Base-by-base conservation (phyloP, 225 moss, liverwort and hornwort genomes). In the Sphagnum contortum region DNA sequence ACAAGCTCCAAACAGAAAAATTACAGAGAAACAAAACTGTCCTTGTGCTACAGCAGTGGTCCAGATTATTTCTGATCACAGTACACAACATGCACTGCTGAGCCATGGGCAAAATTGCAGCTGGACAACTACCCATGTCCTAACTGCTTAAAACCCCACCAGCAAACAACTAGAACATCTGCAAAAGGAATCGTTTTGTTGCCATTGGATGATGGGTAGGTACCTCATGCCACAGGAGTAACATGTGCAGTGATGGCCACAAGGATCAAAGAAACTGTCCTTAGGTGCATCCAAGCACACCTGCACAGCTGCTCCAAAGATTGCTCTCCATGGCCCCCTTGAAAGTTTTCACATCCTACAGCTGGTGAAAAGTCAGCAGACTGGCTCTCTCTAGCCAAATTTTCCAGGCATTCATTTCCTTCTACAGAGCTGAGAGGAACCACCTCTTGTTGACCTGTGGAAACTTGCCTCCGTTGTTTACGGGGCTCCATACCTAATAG, bases 221-320 rank as follows among this genome's bases (percentile, higher is more conserved):
- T 67, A 94, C 94, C 85, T 88, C 58, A 76, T 61, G 54, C 89
- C 94, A 74, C 94, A 94, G 3, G 80, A 59, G 70, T 80, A 86
- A 68, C 94, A 94, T 50, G 94, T 91, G 68, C 89, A 85, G 50
- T 85, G 83, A 69, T 94, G 94, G 49, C 94, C 94, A 71, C 94
- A 94, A 59, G 91, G 94, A 64, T 89, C 85, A 12, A 94, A 86
- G 56, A 94, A 89, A 61, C 89, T 77, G 72, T 89, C 80, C 72
- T 89, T 94, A 3, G 73, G 81, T 9, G 85, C 83, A 72, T 91
- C 89, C 67, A 94, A 79, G 68, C 94, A 94, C 48, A 91, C 77
- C 81, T 81, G 80, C 94, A 94, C 61, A 87, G 83, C 57, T 83
- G 66, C 50, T 82, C 81, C 63, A 81, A 83, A 49, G 78, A 64